Conservation (phyloP, 1,284 basidiomycete genomes). For the Bondarzewia mesenterica region DNA sequence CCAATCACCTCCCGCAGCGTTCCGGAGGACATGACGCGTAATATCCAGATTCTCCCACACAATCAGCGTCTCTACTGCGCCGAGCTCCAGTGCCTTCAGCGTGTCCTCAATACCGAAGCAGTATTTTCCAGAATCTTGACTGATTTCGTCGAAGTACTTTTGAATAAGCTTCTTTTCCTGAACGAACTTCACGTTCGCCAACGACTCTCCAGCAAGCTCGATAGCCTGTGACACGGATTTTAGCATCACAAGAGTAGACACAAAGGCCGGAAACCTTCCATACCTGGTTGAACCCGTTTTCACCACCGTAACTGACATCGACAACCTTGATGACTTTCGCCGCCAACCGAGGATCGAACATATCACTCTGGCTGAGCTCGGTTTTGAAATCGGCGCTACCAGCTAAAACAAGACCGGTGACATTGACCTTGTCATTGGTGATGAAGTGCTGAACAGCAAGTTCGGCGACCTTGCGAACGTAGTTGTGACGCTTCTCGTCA, state of each 20-base stretch:
- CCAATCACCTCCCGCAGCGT: constrained; percentile 76
- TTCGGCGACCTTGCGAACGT: constrained; percentile 98
- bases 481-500: constrained; percentile 99
- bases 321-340: constrained; percentile 96
- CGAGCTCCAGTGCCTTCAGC: constrained; percentile 93
- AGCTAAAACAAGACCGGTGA: constrained; percentile 93
- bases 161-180: constrained; percentile 98
- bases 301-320: constrained; percentile 97
- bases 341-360: constrained; percentile 87
- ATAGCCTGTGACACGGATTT: constrained; percentile 63
- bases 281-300: constrained; percentile 98
- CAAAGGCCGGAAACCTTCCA: constrained; percentile 10
- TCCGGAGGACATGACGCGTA: constrained; percentile 78
- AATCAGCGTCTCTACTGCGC: constrained; percentile 94
- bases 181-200: constrained; percentile 98
- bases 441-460: constrained; percentile 97
- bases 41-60: constrained; percentile 98
- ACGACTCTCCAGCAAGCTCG: constrained; percentile 90
- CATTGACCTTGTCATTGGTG: constrained; percentile 97
- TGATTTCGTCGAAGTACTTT: constrained; percentile 99
- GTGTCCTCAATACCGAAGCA: constrained; percentile 99
- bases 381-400: constrained; percentile 99
- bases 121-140: constrained; percentile 94
- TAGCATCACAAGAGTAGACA: neutral
- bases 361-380: constrained; percentile 91